Evolutionary conservation across 768 basidiomycete genomes (phyloP), one percentile per base, ranked within the genome.

Genomic region (Termitomyces sp.): DNA sequence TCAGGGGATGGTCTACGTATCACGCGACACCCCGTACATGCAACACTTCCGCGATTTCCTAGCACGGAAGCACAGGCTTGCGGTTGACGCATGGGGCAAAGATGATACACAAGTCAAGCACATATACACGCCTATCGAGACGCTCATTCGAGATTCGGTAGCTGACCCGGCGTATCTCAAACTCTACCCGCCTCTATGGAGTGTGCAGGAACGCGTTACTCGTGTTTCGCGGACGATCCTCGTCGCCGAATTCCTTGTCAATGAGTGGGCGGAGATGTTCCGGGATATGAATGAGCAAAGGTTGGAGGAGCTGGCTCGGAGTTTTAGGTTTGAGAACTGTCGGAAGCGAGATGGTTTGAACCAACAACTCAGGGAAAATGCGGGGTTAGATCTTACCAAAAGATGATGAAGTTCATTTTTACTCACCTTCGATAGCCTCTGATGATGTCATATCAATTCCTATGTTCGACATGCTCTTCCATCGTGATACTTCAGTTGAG

Each of bases 1-100:
- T 77, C 87, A 90, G 71, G 90, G 90, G 28, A 90, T 92, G 88
- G 85, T 88, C 28, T 81, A 88, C 69, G 76, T 85, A 63, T 79
- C 80, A 16, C 77, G 74, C 18, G 80, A 85, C 8, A 85, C 90
- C 8, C 78, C 87, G 3, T 93, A 90, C 73, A 85, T 86, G 77
- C 80, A 73, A 51, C 81, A 86, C 47, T 80, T 92, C 72, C 70
- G 74, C 47, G 73, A 80, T 42, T 91, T 90, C 75, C 77, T 91
- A 51, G 80, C 78, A 49, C 90, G 86, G 73, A 92, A 93, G 71
- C 85, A 90, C 69, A 79, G 82, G 10, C 80, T 92, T 33, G 88
- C 89, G 0, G 75, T 84, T 43, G 90, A 92, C 66, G 81, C 85
- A 3, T 91, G 90, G 90, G 89, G 90, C n/a, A 79, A 86, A 12